Percentiles rank a stretch among this genome's conserved stretches.
phyloP scores from a whole-genome alignment of 768 basidiomycete species.

The Punctularia strigosozonata region DNA sequence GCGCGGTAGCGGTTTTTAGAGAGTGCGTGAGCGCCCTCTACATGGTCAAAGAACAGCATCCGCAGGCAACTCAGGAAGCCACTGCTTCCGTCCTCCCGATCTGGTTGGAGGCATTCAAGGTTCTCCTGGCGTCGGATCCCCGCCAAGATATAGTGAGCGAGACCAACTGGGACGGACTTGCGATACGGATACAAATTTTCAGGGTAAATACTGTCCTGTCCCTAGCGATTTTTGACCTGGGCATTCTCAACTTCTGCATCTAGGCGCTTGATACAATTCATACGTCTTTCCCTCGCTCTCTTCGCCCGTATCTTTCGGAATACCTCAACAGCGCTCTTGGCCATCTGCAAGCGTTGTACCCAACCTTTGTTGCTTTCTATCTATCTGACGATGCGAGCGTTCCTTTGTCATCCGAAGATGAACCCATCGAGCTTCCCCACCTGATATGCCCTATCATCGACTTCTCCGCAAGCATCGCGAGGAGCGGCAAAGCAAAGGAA shows the following conservation, averaged over 20 bases:
- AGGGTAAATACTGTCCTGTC: constrained; percentile 38
- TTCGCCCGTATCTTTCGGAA: constrained; percentile 50
- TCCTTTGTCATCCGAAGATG: constrained; percentile 66
- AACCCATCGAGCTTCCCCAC: constrained; percentile 61
- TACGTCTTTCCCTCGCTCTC: constrained; percentile 67
- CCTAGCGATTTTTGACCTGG: background rate
- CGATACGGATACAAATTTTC: constrained; percentile 75
- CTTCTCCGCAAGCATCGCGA: constrained; percentile 54
- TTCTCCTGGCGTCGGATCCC: constrained; percentile 56
- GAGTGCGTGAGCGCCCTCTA: constrained; percentile 84
- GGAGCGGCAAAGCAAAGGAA: constrained; percentile 51
- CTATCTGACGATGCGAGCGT: constrained; percentile 39
- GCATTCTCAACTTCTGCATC: background rate
- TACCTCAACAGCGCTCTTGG: constrained; percentile 46
- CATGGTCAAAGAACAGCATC: constrained; percentile 92
- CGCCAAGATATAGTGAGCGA: constrained; percentile 44
- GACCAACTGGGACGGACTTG: constrained; percentile 70
- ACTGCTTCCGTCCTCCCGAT: constrained; percentile 68
- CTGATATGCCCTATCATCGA: constrained; percentile 74
- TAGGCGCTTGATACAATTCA: constrained; percentile 76
- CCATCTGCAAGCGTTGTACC: constrained; percentile 48
- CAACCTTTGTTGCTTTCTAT: constrained; percentile 52
- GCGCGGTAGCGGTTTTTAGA: constrained; percentile 79
- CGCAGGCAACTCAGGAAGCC: constrained; percentile 77
- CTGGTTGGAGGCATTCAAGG: constrained; percentile 88